Percentiles rank a stretch among this genome's conserved stretches.
Evolutionary conservation across 148 eudicot species (phyloP).

Genomic region (Nepenthes mirabilis): DNA sequence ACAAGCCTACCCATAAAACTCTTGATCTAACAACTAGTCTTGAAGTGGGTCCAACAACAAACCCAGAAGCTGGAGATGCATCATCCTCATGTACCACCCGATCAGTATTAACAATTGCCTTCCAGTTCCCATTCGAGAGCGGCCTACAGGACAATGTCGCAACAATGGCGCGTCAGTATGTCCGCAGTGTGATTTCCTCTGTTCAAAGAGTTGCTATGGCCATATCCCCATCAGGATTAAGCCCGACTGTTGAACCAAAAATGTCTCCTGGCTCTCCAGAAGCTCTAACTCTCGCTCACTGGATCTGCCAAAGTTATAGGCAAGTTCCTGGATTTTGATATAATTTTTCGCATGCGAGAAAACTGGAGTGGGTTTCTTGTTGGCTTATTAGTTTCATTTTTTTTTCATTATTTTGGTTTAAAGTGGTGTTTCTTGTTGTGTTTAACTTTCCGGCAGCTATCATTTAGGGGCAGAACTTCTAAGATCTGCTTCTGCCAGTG

Average conservation of each 20-base stretch:
- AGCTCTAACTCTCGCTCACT: slow-evolving; percentile 75
- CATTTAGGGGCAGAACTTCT: slow-evolving; percentile 68
- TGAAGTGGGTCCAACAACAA: slow-evolving; percentile 67
- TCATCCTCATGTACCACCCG: slow-evolving; percentile 32
- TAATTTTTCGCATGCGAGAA: neutral
- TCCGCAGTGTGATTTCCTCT: slow-evolving; percentile 71
- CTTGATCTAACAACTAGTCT: slow-evolving; percentile 77
- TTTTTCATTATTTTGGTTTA: neutral
- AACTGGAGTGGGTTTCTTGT: neutral
- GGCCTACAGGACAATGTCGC: slow-evolving; percentile 68
- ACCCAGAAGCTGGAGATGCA: slow-evolving; percentile 24
- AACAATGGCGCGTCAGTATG: slow-evolving; percentile 87
- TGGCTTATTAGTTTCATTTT: neutral
- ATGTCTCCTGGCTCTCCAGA: slow-evolving; percentile 78
- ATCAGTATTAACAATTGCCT: slow-evolving; percentile 82
- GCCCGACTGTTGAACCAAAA: slow-evolving; percentile 53
- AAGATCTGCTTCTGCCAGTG: slow-evolving; percentile 33
- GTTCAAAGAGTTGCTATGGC: slow-evolving; percentile 92
- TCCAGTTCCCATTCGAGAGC: slow-evolving; percentile 79
- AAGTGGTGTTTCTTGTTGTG: neutral
- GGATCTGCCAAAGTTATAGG: slow-evolving; percentile 95
- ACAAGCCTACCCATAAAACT: slow-evolving; percentile 39
- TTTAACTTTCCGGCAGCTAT: slow-evolving; percentile 32
- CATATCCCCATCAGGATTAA: slow-evolving; percentile 69
- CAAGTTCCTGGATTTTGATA: slow-evolving; percentile 11